Evolutionary conservation across 2,329 filamentous ascomycete species (phyloP).

Genomic region (Colletotrichum karsti): DNA sequence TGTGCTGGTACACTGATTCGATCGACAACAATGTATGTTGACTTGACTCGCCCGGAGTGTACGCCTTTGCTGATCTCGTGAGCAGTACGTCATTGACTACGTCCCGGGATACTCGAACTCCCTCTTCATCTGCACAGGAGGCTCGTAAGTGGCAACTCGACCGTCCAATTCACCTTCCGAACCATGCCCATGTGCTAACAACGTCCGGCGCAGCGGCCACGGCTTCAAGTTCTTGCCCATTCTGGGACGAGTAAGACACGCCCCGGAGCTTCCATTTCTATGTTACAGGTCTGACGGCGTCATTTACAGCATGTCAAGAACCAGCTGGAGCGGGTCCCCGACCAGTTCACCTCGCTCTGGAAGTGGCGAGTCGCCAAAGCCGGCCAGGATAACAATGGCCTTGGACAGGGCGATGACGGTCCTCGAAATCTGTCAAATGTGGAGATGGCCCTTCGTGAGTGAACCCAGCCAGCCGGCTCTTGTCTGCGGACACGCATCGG

Average conservation of each 20-base stretch:
- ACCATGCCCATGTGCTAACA: not conserved
- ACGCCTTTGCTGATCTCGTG: not conserved
- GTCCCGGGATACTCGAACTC: not conserved
- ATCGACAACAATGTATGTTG: constrained; percentile 8
- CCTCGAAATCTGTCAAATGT: not conserved
- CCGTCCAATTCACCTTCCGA: not conserved
- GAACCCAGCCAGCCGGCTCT: no score
- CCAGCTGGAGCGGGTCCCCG: not conserved
- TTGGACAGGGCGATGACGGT: not conserved
- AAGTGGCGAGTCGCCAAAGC: not conserved
- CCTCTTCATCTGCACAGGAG: not conserved
- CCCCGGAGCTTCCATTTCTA: not conserved
- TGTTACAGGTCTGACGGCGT: not conserved
- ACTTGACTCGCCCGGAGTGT: not conserved
- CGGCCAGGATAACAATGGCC: not conserved
- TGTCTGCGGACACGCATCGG: no score
- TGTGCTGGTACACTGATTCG: constrained; percentile 24
- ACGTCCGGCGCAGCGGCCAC: not conserved
- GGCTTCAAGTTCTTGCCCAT: not conserved
- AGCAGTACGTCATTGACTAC: not conserved
- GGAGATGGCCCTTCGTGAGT: no score
- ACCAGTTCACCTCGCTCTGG: not conserved
- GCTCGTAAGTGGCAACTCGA: not conserved
- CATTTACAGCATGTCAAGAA: not conserved
- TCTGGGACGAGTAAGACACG: not conserved